phyloP scores from a whole-genome alignment of 2,329 filamentous ascomycete species.

The Colletotrichum orchidophilum region DNA sequence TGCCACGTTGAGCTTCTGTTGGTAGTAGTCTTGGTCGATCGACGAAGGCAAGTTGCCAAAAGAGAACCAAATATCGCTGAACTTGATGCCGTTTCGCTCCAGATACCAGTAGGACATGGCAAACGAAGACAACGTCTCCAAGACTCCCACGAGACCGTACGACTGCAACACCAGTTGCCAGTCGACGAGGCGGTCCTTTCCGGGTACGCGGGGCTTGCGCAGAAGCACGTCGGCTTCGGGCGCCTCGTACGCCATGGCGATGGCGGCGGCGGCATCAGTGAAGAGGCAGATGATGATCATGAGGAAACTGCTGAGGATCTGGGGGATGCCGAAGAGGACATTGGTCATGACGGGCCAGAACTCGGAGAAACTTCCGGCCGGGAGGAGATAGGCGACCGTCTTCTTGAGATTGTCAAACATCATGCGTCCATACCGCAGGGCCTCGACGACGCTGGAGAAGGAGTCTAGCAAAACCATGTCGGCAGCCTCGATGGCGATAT shows the following conservation, averaged over 20 bases:
- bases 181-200: slow-evolving; percentile 77
- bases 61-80: slow-evolving; percentile 72
- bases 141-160: slow-evolving; percentile 75
- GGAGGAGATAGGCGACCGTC: slow-evolving; percentile 77
- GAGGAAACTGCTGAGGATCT: slow-evolving; percentile 77
- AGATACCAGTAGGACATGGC: slow-evolving; percentile 76
- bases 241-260: slow-evolving; percentile 78
- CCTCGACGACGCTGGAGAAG: slow-evolving; percentile 77
- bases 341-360: slow-evolving; percentile 81
- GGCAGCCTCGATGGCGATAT: slow-evolving; percentile 83
- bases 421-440: slow-evolving; percentile 76
- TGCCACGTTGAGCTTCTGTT: slow-evolving; percentile 67
- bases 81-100: slow-evolving; percentile 69
- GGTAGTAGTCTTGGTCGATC: slow-evolving; percentile 64
- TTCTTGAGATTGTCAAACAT: slow-evolving; percentile 87
- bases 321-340: slow-evolving; percentile 76
- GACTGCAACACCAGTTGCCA: slow-evolving; percentile 77
- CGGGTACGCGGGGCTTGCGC: slow-evolving; percentile 73
- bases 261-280: slow-evolving; percentile 79
- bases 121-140: slow-evolving; percentile 68
- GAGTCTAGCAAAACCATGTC: slow-evolving; percentile 84
- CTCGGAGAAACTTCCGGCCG: slow-evolving; percentile 78
- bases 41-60: slow-evolving; percentile 64
- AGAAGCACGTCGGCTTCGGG: slow-evolving; percentile 80
- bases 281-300: slow-evolving; percentile 80